These are phyloP conservation scores for Arabis hirsuta DNA, from an alignment of 345 rosid species.

Conservation along the genomic window DNA sequence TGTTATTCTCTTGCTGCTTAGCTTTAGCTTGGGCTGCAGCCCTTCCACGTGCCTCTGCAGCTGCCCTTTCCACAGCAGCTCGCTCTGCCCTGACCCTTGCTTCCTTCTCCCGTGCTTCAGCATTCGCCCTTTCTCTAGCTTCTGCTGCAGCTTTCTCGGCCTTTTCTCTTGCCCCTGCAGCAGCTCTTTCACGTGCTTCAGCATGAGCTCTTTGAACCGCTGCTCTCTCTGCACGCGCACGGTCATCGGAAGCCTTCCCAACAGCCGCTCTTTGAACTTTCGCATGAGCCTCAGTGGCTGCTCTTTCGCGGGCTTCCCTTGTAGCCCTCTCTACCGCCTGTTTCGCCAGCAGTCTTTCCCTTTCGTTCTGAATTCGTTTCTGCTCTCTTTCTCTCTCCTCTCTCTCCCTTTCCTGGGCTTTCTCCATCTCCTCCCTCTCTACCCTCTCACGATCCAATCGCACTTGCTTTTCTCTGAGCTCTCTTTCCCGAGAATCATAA, in stretches of 20 bases:
- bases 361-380: slow-evolving; percentile 67
- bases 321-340: slow-evolving; percentile 98
- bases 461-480: slow-evolving; percentile 63
- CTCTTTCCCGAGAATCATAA: slow-evolving; percentile 69
- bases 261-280: slow-evolving; percentile 93
- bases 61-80: slow-evolving; percentile 88
- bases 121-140: slow-evolving; percentile 72
- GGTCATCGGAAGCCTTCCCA: slow-evolving; percentile 79
- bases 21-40: slow-evolving; percentile 71
- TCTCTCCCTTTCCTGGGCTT: slow-evolving; percentile 62
- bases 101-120: slow-evolving; percentile 69
- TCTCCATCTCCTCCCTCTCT: slow-evolving; percentile 62
- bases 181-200: slow-evolving; percentile 98
- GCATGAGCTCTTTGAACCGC: slow-evolving; percentile 95
- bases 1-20: slow-evolving; percentile 65
- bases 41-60: slow-evolving; percentile 74
- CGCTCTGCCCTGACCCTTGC: slow-evolving; percentile 69
- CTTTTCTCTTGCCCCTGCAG: slow-evolving; percentile 78
- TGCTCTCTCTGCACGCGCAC: slow-evolving; percentile 88
- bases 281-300: slow-evolving; percentile 76
- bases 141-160: slow-evolving; percentile 92
- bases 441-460: slow-evolving; percentile 57
- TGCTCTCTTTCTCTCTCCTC: slow-evolving; percentile 55
- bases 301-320: slow-evolving; percentile 97
- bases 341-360: slow-evolving; percentile 72